Evolutionary conservation across 2,329 filamentous ascomycete genomes (phyloP).

Genomic region (Aspergillus caelatus): DNA sequence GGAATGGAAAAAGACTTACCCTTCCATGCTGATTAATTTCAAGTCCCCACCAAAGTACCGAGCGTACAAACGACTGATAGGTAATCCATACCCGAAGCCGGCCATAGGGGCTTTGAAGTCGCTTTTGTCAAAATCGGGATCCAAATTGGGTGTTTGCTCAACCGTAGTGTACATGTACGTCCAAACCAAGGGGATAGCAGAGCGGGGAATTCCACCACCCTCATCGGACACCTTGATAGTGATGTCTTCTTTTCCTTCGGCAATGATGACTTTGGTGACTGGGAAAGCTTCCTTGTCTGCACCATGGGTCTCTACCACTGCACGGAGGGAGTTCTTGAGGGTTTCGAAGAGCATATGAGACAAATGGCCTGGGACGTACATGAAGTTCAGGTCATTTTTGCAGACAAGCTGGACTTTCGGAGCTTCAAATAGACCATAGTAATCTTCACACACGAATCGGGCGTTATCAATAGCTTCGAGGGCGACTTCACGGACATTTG

Average conservation of each 20-base stretch:
- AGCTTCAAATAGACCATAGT: slow-evolving; percentile 95
- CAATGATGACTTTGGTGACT: slow-evolving; percentile 95
- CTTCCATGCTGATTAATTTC: slow-evolving; percentile 99
- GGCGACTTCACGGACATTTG: slow-evolving; percentile 91
- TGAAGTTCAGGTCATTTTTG: slow-evolving; percentile 92
- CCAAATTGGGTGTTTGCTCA: slow-evolving; percentile 88
- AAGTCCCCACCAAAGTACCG: slow-evolving; percentile 96
- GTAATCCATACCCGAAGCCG: slow-evolving; percentile 95
- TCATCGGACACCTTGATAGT: slow-evolving; percentile 98
- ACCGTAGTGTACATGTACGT: slow-evolving; percentile 99
- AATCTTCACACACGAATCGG: slow-evolving; percentile 97
- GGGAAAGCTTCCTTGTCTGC: slow-evolving; percentile 96
- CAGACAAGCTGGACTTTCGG: slow-evolving; percentile 97
- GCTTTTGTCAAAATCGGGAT: slow-evolving; percentile 97
- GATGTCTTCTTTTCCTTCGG: slow-evolving; percentile 97
- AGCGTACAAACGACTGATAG: slow-evolving; percentile 91
- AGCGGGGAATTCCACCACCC: slow-evolving; percentile 91
- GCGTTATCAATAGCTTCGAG: slow-evolving; percentile 98
- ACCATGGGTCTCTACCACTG: slow-evolving; percentile 93
- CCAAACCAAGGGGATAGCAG: slow-evolving; percentile 96
- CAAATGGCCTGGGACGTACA: slow-evolving; percentile 98
- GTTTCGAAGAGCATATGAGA: slow-evolving; percentile 99
- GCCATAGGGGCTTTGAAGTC: slow-evolving; percentile 99
- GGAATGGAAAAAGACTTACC: slow-evolving; percentile 61
- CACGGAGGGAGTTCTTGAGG: slow-evolving; percentile 94